phyloP scores from a whole-genome alignment of 192 early-diverging fungal species.

The Mycoemilia scoparia region DNA sequence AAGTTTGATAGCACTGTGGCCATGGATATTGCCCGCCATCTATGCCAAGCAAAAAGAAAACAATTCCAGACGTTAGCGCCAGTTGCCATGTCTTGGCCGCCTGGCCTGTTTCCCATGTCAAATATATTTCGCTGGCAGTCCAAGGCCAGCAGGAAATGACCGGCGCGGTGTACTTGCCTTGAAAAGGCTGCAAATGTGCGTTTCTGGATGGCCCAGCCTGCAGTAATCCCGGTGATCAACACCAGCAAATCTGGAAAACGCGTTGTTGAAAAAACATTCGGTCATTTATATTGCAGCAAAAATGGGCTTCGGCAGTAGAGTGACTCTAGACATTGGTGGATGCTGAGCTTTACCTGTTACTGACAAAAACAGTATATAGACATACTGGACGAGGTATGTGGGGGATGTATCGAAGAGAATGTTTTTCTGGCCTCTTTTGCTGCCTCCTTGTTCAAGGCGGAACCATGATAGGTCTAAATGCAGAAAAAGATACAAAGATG shows the following conservation, averaged over 20 bases:
- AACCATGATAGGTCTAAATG: conserved; percentile 90
- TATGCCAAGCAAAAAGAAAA: too few species aligned
- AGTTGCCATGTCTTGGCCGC: too few species aligned
- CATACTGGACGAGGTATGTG: conserved; percentile 46
- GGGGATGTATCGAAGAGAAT: conserved; percentile 41
- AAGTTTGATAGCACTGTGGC: conserved; percentile 68
- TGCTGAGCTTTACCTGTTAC: conserved; percentile 28
- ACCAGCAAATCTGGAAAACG: too few species aligned
- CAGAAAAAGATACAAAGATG: conserved; percentile 1
- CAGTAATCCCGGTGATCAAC: conserved; percentile 11
- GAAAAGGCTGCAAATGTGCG: conserved; percentile 1
- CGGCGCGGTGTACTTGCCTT: not conserved
- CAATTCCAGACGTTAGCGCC: not conserved
- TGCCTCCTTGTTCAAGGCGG: conserved; percentile 52
- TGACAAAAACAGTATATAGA: conserved; percentile 47
- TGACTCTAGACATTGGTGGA: not conserved
- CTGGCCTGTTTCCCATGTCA: not conserved
- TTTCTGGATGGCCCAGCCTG: conserved; percentile 17
- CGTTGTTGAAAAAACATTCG: conserved; percentile 1
- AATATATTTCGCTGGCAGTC: not conserved
- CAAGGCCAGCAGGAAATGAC: not conserved
- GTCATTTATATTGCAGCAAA: not conserved
- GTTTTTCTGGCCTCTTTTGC: conserved; percentile 24
- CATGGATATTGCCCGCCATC: conserved; percentile 27
- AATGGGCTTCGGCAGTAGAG: not conserved